These are phyloP conservation scores for Gynochthodes officinalis DNA, from an alignment of 257 asterid species.

Conservation along the genomic window DNA sequence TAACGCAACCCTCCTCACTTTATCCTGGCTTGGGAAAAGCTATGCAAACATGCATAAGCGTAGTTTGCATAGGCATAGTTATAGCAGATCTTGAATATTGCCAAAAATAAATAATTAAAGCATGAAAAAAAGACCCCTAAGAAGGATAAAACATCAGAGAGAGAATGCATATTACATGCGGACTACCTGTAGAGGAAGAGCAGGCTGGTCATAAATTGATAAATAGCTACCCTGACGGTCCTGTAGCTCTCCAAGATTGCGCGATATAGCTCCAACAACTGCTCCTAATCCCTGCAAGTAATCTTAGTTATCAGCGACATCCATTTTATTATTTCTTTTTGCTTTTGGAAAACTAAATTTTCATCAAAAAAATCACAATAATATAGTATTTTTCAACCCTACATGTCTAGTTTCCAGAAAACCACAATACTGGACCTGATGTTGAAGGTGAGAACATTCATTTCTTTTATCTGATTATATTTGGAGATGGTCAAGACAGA, in stretches of 20 bases:
- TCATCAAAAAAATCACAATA: not conserved
- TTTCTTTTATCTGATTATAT: not conserved
- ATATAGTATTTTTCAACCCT: not conserved
- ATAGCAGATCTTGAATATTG: constrained; percentile 22
- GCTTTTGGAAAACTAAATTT: not conserved
- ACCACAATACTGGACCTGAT: not conserved
- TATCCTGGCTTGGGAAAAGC: too few species aligned
- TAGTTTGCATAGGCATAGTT: too few species aligned
- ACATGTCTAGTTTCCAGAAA: not conserved
- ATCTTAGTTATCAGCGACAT: constrained; percentile 19
- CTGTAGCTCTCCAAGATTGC: constrained; percentile 94
- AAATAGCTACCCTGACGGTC: constrained; percentile 96
- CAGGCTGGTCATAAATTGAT: constrained; percentile 89
- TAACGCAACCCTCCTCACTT: too few species aligned
- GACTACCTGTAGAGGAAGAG: constrained; percentile 72
- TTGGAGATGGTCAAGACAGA: too few species aligned
- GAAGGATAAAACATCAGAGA: constrained; percentile 1
- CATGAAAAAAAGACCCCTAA: not conserved
- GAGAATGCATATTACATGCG: not conserved
- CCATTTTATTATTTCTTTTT: not conserved
- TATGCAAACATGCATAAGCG: too few species aligned
- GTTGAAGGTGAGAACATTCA: not conserved
- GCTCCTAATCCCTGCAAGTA: constrained; percentile 89
- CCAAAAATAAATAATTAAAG: not conserved
- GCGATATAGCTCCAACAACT: constrained; percentile 97